Evolutionary conservation across 176 grass and related monocot species (phyloP), one percentile per base, ranked within the genome.

Genomic region (Zoysia japonica): DNA sequence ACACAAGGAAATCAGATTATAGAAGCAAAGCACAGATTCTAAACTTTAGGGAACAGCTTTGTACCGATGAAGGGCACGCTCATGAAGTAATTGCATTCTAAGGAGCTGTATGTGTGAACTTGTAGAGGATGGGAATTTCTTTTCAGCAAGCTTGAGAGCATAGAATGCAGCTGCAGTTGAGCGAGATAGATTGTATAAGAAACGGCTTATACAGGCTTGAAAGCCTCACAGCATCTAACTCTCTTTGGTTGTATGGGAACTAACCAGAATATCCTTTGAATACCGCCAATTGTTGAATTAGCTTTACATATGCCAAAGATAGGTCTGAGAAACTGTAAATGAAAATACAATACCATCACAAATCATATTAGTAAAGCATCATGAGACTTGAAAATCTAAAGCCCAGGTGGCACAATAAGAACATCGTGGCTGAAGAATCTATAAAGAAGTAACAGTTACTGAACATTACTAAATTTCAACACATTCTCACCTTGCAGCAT

Each of bases 1-100:
- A 59, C 42, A 74, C 28, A 60, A 78, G 49, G 36, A 59, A 4
- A 67, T 85, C 15, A 82, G 51, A 72, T 78, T 71, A 65, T 55
- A 61, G 61, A 78, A 61, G 43, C 35, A 53, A 9, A 81, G 47
- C 74, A 43, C 47, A 85, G 16, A 43, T 37, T 15, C 56, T 66
- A 74, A 74, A 80, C 17, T 61, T 48, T 16, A 38, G 47, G n/a
- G 84, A 86, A 81, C 12, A 86, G 70, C 65, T 81, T 12, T 61
- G 53, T 93, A 95, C 92, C 92, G 80, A 88, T 99, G 90, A 80
- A 99, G 86, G 54, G 96, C 86, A 7, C 88, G 86, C 15, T 93
- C 96, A 84, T 99, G 96, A 82, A 95, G 76, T 74, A 95, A 77
- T 66, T 99, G 96, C 84, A 99, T 91, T 85, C 80, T 93, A 64